phyloP scores from a whole-genome alignment of 331 rosid species.

The Ulmus americana region DNA sequence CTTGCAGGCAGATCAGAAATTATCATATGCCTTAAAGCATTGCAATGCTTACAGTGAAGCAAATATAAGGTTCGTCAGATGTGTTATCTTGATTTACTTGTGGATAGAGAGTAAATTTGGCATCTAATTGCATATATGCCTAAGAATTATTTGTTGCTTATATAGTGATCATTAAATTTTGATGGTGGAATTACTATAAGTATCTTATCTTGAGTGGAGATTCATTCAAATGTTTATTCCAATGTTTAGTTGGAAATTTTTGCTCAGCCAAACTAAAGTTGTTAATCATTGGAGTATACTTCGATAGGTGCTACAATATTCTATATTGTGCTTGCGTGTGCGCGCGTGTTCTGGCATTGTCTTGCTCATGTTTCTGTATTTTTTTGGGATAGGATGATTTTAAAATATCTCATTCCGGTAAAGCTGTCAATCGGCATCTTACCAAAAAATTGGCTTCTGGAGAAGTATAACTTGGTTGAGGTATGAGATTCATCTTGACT shows the following conservation, averaged over 20 bases:
- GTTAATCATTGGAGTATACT: too few relatives aligned
- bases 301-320: neutral
- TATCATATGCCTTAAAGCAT: constrained; percentile 79
- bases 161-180: too few relatives aligned
- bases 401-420: constrained; percentile 89
- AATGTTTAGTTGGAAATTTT: too few relatives aligned
- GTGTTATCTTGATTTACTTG: constrained; percentile 25
- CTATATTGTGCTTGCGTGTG: neutral
- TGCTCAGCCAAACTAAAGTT: too few relatives aligned
- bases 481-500: constrained; percentile 32
- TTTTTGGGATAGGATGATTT: constrained; percentile 62
- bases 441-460: constrained; percentile 63
- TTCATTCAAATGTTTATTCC: too few relatives aligned
- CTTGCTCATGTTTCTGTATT: constrained; percentile 17
- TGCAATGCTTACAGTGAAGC: constrained; percentile 76
- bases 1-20: constrained; percentile 87
- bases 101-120: constrained; percentile 21
- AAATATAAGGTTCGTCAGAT: constrained; percentile 83
- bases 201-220: too few relatives aligned
- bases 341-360: neutral
- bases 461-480: constrained; percentile 72
- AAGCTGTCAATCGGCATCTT: constrained; percentile 94
- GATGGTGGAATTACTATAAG: too few relatives aligned
- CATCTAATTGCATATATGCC: constrained; percentile 6
- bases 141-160: neutral